phyloP scores from a whole-genome alignment of 2,329 filamentous ascomycete species.

The Blumeriella jaapii region DNA sequence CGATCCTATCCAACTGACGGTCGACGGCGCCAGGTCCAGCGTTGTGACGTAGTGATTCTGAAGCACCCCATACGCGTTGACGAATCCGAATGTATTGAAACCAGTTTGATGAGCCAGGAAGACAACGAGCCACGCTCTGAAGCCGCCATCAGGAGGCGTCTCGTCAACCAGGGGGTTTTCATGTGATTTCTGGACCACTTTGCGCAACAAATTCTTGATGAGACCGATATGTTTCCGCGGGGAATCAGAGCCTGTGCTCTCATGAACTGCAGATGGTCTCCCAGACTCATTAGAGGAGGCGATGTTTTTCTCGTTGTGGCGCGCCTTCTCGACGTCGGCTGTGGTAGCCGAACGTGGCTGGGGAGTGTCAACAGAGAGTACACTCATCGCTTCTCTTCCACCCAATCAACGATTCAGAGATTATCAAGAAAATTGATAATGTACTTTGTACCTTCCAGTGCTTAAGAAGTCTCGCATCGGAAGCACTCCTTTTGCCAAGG shows the following conservation, averaged over 20 bases:
- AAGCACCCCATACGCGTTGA: constrained; percentile 23
- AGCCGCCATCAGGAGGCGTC: constrained; percentile 12
- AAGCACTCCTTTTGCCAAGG: too few relatives aligned
- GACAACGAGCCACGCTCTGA: constrained; percentile 26
- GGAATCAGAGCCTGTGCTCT: too few relatives aligned
- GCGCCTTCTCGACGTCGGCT: neutral
- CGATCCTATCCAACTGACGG: constrained; percentile 34
- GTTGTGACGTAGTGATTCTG: constrained; percentile 31
- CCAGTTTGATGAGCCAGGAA: constrained; percentile 21
- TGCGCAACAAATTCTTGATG: neutral
- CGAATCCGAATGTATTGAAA: constrained; percentile 26
- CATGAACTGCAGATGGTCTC: too few relatives aligned
- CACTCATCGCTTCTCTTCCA: neutral
- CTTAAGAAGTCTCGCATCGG: too few relatives aligned
- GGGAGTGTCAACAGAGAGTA: neutral
- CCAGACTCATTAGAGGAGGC: too few relatives aligned
- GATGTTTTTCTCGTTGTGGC: neutral
- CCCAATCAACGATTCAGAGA: too few relatives aligned
- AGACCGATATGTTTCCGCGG: too few relatives aligned
- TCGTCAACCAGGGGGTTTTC: constrained; percentile 1
- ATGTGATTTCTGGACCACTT: constrained; percentile 3
- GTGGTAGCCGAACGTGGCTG: too few relatives aligned
- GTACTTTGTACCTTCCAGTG: too few relatives aligned
- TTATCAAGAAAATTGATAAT: too few relatives aligned
- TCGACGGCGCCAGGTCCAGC: constrained; percentile 25